Evolutionary conservation across 2,329 filamentous ascomycete species (phyloP).

Genomic region (Chalaropsis thielavioides): DNA sequence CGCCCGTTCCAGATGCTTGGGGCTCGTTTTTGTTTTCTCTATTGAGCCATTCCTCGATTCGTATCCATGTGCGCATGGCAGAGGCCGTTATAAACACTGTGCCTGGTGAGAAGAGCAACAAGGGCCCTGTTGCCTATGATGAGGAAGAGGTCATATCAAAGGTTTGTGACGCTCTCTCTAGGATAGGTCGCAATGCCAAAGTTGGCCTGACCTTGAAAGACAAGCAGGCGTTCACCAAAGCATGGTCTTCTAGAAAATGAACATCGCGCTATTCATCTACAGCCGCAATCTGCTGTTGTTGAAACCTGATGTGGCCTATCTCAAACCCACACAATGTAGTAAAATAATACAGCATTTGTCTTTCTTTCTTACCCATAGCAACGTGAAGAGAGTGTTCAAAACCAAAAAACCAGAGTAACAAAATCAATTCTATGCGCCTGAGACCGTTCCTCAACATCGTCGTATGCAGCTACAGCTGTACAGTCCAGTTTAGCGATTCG

Average conservation of each 20-base stretch:
- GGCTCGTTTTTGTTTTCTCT: slow-evolving; percentile 69
- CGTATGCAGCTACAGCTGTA: background rate
- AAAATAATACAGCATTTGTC: background rate
- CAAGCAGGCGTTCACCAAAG: slow-evolving; percentile 67
- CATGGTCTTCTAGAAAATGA: slow-evolving; percentile 36
- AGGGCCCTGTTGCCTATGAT: slow-evolving; percentile 30
- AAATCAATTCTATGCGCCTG: slow-evolving; percentile 15
- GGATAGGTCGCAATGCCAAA: slow-evolving; percentile 74
- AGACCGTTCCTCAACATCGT: slow-evolving; percentile 11
- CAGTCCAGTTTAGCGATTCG: background rate
- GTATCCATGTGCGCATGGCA: slow-evolving; percentile 80
- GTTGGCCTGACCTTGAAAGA: slow-evolving; percentile 73
- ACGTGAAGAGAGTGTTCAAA: slow-evolving; percentile 1
- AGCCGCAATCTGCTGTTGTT: background rate
- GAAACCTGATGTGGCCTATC: background rate
- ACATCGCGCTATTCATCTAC: background rate
- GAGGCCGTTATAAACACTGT: slow-evolving; percentile 48
- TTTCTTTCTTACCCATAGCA: background rate
- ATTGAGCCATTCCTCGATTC: slow-evolving; percentile 71
- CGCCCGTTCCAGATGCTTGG: slow-evolving; percentile 66
- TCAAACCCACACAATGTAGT: background rate
- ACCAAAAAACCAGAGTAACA: slow-evolving; percentile 13
- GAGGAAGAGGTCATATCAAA: slow-evolving; percentile 62
- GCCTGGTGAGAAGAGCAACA: slow-evolving; percentile 25
- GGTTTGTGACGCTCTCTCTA: slow-evolving; percentile 73